These are phyloP conservation scores for Solanum habrochaites DNA, from an alignment of 257 asterid species.

Conservation along the genomic window DNA sequence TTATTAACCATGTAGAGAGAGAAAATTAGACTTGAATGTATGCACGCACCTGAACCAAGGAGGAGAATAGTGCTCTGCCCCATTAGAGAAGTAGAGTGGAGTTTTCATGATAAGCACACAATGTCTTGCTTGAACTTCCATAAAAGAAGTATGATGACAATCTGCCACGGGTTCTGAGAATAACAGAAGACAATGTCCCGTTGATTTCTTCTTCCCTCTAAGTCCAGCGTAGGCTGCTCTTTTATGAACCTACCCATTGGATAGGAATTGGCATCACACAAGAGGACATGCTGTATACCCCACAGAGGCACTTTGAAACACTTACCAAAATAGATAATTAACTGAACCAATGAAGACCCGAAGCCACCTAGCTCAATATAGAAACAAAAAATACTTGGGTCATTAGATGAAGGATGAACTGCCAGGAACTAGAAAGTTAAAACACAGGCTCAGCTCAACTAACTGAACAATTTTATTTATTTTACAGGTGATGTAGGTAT, in stretches of 20 bases:
- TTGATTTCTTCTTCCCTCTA: conserved; percentile 53
- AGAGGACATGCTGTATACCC: conserved; percentile 18
- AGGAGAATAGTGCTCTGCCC: conserved; percentile 50
- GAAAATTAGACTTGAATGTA: not conserved
- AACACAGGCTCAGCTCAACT: not conserved
- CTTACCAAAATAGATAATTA: not conserved
- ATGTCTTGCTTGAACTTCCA: conserved; percentile 25
- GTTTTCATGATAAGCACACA: conserved; percentile 16
- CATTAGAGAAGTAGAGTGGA: conserved; percentile 38
- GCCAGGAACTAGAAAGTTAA: not conserved
- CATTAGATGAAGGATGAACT: not conserved
- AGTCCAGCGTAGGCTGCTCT: conserved; percentile 32
- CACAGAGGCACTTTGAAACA: not conserved
- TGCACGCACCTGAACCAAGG: conserved; percentile 91
- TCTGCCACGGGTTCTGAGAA: conserved; percentile 58
- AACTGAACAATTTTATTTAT: not conserved
- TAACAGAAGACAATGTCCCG: conserved; percentile 50
- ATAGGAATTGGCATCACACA: conserved; percentile 47
- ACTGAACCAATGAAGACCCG: not conserved
- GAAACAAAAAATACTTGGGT: not conserved
- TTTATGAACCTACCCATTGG: conserved; percentile 54
- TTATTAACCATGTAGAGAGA: not conserved
- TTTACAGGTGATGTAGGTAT: not conserved
- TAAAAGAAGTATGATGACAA: conserved; percentile 23
- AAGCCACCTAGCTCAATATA: not conserved